Conservation (phyloP, 768 basidiomycete species). For the Paxillus rubicundulus region DNA sequence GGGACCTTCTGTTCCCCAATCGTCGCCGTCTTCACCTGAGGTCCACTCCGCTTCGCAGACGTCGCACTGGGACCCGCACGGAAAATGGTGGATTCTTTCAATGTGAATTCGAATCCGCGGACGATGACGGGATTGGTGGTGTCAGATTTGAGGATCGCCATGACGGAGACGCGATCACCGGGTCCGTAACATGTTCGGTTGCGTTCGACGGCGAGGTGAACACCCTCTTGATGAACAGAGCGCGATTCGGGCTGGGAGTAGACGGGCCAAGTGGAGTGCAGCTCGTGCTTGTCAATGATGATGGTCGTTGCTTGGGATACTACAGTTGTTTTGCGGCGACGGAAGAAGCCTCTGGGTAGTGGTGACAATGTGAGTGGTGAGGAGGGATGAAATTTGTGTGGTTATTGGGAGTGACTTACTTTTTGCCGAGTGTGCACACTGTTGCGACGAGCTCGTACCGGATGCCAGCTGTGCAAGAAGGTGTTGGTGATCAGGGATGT, state of each 20-base stretch:
- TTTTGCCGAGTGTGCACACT: conserved; percentile 83
- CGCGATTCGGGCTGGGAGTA: conserved; percentile 78
- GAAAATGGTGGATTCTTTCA: conserved; percentile 77
- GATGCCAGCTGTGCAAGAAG: conserved; percentile 62
- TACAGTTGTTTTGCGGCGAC: conserved; percentile 71
- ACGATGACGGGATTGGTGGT: conserved; percentile 65
- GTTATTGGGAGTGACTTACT: conserved; percentile 40
- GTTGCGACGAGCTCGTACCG: conserved; percentile 89
- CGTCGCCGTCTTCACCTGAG: conserved; percentile 50
- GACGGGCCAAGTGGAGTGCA: conserved; percentile 92
- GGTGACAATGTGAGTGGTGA: neutral
- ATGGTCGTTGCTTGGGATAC: conserved; percentile 67
- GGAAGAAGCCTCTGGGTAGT: conserved; percentile 67
- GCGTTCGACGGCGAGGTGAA: conserved; percentile 75
- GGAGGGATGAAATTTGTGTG: neutral
- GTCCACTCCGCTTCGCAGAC: conserved; percentile 50
- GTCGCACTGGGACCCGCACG: conserved; percentile 53
- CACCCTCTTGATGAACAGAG: conserved; percentile 60
- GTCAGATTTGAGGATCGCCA: conserved; percentile 72
- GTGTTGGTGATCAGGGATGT: neutral
- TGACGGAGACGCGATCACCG: conserved; percentile 73
- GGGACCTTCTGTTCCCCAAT: conserved; percentile 72
- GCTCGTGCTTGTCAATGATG: conserved; percentile 89
- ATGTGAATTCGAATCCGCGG: conserved; percentile 78
- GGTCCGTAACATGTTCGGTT: conserved; percentile 81